Base-by-base conservation (phyloP, 768 basidiomycete species). In the Mycena polygramma region DNA sequence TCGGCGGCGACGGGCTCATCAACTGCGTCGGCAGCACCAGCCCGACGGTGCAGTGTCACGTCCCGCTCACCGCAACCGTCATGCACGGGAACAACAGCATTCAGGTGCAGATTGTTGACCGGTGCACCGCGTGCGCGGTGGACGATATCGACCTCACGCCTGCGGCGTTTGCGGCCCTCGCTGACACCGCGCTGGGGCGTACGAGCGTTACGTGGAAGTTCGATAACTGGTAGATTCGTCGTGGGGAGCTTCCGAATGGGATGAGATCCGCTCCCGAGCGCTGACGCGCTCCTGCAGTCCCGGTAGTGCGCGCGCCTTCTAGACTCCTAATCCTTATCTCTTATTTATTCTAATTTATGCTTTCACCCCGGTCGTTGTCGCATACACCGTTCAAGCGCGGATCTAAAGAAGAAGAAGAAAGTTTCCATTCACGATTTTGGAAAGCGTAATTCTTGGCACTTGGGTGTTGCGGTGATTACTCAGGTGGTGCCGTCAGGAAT, bases 41-140 rank as follows among this genome's bases (percentile, higher is more conserved):
- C 53, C 58, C 49, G 51, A 39, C 19, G 22, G 68, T 49, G 15
- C 72, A 65, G 20, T 73, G 72, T 69, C 72, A 73, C 63, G 46
- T 70, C 53, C 72, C 72, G 39, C 51, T 73, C 22, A 73, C 79
- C 52, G 57, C 79, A 62, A 74, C 77, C 73, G 71, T 75, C 65
- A 66, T 77, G 53, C 45, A 78, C 73, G 58, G 77, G 55, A 82
- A 81, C 59, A 83, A 82, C 39, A 66, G 72, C 8, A 81, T 86
- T 51, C 73, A 75, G 0, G 86, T 88, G 30, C 73, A 73, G 0
- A 79, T 90, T 67, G 79, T 79, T 8, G 90, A 91, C 75, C 81
- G 89, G n/a, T 91, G 90, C 73, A 76, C 60, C 1, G 87, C 71
- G 7, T 91, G 90, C 65, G 45, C 41, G 0, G 4, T 55, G 13